phyloP scores from a whole-genome alignment of 306 rosid genomes.

The Prunus campanulata region DNA sequence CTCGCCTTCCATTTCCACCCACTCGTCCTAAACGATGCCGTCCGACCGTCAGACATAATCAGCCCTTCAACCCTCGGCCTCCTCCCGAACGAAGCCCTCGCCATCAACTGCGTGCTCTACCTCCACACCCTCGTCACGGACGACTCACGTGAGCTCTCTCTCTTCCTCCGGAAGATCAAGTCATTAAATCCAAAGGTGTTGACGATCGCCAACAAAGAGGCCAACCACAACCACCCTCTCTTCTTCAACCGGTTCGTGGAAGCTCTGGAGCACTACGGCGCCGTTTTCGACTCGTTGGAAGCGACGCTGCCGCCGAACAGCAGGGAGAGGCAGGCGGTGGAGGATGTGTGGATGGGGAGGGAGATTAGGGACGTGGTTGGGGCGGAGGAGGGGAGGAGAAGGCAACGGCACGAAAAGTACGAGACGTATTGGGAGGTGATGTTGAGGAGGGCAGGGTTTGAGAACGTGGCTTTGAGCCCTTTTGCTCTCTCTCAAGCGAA shows the following conservation, averaged over 20 bases:
- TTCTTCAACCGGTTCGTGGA: constrained; percentile 38
- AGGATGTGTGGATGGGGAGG: constrained; percentile 46
- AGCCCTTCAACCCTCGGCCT: constrained; percentile 21
- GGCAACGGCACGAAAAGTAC: constrained; percentile 28
- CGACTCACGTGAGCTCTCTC: constrained; percentile 18
- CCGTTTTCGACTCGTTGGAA: constrained; percentile 48
- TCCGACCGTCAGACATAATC: not conserved
- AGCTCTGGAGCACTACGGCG: constrained; percentile 45
- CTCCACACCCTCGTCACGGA: constrained; percentile 35
- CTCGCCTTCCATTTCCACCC: constrained; percentile 51
- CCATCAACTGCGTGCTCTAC: constrained; percentile 49
- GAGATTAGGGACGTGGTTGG: constrained; percentile 43
- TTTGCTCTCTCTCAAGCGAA: constrained; percentile 58
- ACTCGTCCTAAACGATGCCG: constrained; percentile 18
- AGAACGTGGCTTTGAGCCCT: constrained; percentile 46
- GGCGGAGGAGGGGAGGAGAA: constrained; percentile 20
- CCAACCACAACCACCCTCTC: constrained; percentile 37
- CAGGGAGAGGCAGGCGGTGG: constrained; percentile 46
- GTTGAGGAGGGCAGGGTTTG: constrained; percentile 41
- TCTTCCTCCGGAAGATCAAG: constrained; percentile 42
- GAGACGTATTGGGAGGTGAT: constrained; percentile 40
- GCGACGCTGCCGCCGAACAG: constrained; percentile 53
- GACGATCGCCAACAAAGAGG: constrained; percentile 48
- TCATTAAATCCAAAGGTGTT: constrained; percentile 43
- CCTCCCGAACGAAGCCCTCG: constrained; percentile 42